Percentiles rank a stretch among this genome's conserved stretches.
Evolutionary conservation across 2,329 filamentous ascomycete genomes (phyloP).

Genomic region (Cordyceps pruinosa): DNA sequence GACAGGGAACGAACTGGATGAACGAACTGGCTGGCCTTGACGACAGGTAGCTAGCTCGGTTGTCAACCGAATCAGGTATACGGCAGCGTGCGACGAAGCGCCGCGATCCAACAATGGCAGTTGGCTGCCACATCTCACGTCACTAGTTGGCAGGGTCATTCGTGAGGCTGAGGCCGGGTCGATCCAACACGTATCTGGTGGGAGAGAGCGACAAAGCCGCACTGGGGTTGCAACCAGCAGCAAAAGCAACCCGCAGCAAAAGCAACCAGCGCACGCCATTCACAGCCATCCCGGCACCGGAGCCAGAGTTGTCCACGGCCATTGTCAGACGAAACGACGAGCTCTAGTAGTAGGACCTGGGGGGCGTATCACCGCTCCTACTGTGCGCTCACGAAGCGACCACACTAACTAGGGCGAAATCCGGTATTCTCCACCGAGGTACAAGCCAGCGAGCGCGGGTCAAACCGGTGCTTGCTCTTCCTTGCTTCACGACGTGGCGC

Average conservation of each 20-base stretch:
- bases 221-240: not conserved
- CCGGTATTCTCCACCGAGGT: not conserved
- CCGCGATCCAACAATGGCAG: not conserved
- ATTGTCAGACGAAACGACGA: conserved; percentile 9
- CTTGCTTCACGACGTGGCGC: not conserved
- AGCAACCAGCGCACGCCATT: not conserved
- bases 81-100: conserved; percentile 1
- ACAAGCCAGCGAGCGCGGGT: not conserved
- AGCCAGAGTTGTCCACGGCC: not conserved
- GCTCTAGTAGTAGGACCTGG: not conserved
- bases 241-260: not conserved
- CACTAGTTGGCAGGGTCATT: not conserved
- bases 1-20: not conserved
- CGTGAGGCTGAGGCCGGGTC: not conserved
- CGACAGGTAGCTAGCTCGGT: not conserved
- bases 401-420: conserved; percentile 1
- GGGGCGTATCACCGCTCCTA: not conserved
- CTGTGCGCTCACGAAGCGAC: not conserved
- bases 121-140: not conserved
- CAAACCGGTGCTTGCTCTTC: too few relatives aligned
- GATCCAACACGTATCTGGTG: not conserved
- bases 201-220: not conserved
- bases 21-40: not conserved
- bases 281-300: not conserved
- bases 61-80: conserved; percentile 4